Base-by-base conservation (phyloP, 2,329 filamentous ascomycete genomes). In the Fusarium liriodendri region DNA sequence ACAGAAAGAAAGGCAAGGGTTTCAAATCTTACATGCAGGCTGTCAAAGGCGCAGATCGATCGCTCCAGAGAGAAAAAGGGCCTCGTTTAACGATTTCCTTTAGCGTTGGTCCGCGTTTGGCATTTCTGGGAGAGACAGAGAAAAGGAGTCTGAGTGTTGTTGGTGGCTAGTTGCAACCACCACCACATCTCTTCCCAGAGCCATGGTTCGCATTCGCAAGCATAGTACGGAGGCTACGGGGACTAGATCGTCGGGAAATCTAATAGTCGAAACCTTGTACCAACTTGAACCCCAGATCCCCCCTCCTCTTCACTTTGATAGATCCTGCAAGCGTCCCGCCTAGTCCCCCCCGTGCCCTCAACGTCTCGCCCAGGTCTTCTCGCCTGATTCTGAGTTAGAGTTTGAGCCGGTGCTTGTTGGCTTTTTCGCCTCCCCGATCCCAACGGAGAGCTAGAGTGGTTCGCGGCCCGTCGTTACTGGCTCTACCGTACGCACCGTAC, bases 311-410 rank as follows among this genome's bases (percentile, higher is more conserved):
- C 7, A 29, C 27, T 29, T 9, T 29, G 10, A 52, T 40, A 74
- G 71, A 74, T 74, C 72, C 71, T 76, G 73, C 73, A 76, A 69
- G 60, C 70, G 64, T 69, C 67, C 54, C 69, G 66, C 25, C 47
- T n/a, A 9, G 10, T 33, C 33, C 54, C 29, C 29, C 29, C 33
- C 29, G 29, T 72, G 47, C 58, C 35, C 35, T 45, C 16, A 50
- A 20, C 50, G 18, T 29, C 25, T 45, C 33, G 22, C 67, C 64
- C 61, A 64, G 59, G 58, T 58, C 32, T 32, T 32, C 18, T 32
- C 35, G 16, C 55, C 72, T 64, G 50, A 47, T 54, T 55, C 63
- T 52, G 10, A 42, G 71, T 35, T 66, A 65, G 61, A 67, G 68
- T 67, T 70, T 66, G 32, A 52, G 47, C 58, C 58, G 47, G 50